phyloP scores from a whole-genome alignment of 768 basidiomycete species.

The Tephrocybe sp. region DNA sequence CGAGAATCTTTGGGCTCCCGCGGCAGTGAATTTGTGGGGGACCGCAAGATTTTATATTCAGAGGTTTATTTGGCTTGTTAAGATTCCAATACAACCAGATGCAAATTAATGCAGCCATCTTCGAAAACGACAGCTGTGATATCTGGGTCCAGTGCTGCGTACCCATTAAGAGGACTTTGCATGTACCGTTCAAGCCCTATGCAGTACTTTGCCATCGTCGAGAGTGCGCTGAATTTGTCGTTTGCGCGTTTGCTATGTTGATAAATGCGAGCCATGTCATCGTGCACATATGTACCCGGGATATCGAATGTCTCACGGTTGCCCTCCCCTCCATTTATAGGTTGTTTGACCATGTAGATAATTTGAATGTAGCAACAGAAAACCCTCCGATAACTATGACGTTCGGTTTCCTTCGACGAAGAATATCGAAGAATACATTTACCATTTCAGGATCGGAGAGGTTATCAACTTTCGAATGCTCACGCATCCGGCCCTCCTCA shows the following conservation, averaged over 20 bases:
- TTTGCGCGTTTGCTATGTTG: conserved; percentile 85
- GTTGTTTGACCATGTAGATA: conserved; percentile 62
- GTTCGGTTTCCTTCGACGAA: conserved; percentile 80
- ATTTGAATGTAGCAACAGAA: conserved; percentile 73
- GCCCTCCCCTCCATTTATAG: conserved; percentile 22
- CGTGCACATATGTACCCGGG: conserved; percentile 79
- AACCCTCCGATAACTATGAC: conserved; percentile 90
- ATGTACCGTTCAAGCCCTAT: conserved; percentile 90
- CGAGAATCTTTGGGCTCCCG: conserved; percentile 23
- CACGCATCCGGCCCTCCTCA: conserved; percentile 85
- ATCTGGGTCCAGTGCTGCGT: conserved; percentile 83
- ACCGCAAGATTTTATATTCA: too few relatives aligned
- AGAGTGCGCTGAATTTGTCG: conserved; percentile 78
- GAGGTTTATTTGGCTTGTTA: too few relatives aligned
- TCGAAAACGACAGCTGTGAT: conserved; percentile 82
- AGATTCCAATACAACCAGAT: too few relatives aligned
- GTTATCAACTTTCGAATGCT: conserved; percentile 87
- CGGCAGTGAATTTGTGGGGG: too few relatives aligned
- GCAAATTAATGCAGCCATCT: conserved; percentile 40
- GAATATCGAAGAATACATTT: conserved; percentile 77
- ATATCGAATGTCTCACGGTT: conserved; percentile 51
- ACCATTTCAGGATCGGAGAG: conserved; percentile 65
- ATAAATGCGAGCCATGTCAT: conserved; percentile 92
- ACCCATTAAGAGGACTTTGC: conserved; percentile 94
- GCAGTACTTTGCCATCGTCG: conserved; percentile 84